Evolutionary conservation across 1,284 basidiomycete genomes (phyloP).

Genomic region (Calocybe gambosa): DNA sequence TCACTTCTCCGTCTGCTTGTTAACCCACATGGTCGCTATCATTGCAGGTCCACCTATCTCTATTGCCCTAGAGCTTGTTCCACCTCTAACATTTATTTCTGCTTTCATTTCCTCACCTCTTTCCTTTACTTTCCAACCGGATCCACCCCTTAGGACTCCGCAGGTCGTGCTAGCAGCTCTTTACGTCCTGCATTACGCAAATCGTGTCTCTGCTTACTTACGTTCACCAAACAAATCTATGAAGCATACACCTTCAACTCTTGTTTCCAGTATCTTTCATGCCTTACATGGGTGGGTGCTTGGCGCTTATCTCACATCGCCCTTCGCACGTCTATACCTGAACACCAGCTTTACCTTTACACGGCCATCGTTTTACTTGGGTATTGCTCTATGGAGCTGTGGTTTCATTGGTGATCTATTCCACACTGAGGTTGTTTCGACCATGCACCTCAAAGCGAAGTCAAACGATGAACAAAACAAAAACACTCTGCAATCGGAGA

Average conservation of each 20-base stretch:
- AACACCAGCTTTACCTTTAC: not conserved
- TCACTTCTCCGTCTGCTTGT: constrained; percentile 15
- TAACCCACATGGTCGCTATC: constrained; percentile 38
- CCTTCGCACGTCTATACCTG: constrained; percentile 8
- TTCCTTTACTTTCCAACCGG: constrained; percentile 1
- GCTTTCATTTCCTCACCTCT: constrained; percentile 5
- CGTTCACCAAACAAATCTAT: constrained; percentile 5
- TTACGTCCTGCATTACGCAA: constrained; percentile 8
- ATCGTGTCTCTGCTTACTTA: constrained; percentile 1
- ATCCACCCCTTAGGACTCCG: constrained; percentile 3
- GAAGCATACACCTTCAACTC: constrained; percentile 2
- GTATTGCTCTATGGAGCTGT: constrained; percentile 5
- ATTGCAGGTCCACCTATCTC: constrained; percentile 4
- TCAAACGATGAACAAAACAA: constrained; percentile 1
- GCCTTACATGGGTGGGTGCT: constrained; percentile 3
- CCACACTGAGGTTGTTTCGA: constrained; percentile 6
- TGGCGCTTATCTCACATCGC: constrained; percentile 9
- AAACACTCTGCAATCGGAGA: not conserved
- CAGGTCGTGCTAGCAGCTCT: constrained; percentile 5
- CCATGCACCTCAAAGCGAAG: not conserved
- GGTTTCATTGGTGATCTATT: constrained; percentile 5
- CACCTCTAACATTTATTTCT: constrained; percentile 3
- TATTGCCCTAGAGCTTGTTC: constrained; percentile 6
- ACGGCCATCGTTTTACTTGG: constrained; percentile 2
- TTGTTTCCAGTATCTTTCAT: not conserved